Evolutionary conservation across 2,329 filamentous ascomycete genomes (phyloP).

Genomic region (Penicillium sp.): DNA sequence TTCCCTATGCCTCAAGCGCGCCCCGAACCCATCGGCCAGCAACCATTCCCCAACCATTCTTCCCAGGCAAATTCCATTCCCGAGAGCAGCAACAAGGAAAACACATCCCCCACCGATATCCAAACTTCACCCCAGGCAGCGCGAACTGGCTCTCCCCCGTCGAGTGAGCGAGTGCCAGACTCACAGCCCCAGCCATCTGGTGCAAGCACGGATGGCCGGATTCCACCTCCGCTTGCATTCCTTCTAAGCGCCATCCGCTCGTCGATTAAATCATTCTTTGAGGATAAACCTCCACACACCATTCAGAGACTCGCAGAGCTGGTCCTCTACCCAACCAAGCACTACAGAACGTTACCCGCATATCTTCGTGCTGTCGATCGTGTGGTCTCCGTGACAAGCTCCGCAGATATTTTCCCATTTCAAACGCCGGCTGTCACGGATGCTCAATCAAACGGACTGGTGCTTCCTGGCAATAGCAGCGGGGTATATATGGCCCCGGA

Average conservation of each 20-base stretch:
- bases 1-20: conserved; percentile 69
- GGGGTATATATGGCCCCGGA: conserved; percentile 37
- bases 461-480: conserved; percentile 31
- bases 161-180: conserved; percentile 46
- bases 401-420: conserved; percentile 77
- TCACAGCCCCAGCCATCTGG: conserved; percentile 44
- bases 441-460: conserved; percentile 56
- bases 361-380: conserved; percentile 91
- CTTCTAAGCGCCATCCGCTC: conserved; percentile 61
- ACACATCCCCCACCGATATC: conserved; percentile 29
- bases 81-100: conserved; percentile 43
- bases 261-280: conserved; percentile 67
- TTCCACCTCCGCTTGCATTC: conserved; percentile 64
- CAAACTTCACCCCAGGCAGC: conserved; percentile 42
- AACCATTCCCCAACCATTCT: conserved; percentile 23
- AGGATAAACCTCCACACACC: conserved; percentile 79
- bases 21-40: conserved; percentile 28
- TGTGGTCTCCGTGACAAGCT: conserved; percentile 84
- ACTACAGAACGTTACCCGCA: conserved; percentile 78
- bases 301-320: conserved; percentile 90
- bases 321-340: conserved; percentile 68
- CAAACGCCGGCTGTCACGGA: conserved; percentile 37
- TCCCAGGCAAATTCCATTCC: conserved; percentile 28
- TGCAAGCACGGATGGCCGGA: conserved; percentile 48
- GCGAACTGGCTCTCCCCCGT: conserved; percentile 34